Base-by-base conservation (phyloP, 352 stramenopile species). In the Albugo candida region DNA sequence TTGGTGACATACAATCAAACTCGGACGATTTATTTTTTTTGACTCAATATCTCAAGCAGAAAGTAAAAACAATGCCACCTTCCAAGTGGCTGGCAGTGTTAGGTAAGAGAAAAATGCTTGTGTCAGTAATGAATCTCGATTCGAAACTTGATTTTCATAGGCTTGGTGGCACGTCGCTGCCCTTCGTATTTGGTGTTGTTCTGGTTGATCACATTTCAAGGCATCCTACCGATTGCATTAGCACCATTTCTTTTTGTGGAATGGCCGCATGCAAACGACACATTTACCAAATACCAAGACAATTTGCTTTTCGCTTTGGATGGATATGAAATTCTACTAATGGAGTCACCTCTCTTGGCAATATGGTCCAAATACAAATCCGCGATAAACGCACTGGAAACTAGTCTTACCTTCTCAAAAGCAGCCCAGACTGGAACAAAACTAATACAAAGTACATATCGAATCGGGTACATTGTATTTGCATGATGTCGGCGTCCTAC, bases 341-440 rank as follows among this genome's bases (percentile, higher is more conserved):
- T 80, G 12, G 72, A 59, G n/a, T 86, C 77, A 2, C 70, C 73
- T 18, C 54, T 86, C 12, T 41, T 77, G 21, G 63, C 58, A 18
- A 70, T 91, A 36, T 87, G 74, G 77, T 53, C 66, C 45, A 91
- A 91, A 49, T 37, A 79, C 8, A 81, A 83, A 48, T 63, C 64
- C 0, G 66, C 59, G 11, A 61, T 84, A 35, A 81, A 84, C 45
- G 83, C 69, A 39, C 52, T 91, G 13, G 72, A 87, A 54, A 66
- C 63, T 10, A 73, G 66, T 20, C 60, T 82, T 35, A 69, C 63
- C 13, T 62, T 86, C 34, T 66, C 70, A 0, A 77, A 70, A 38
- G 70, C 64, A 12, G 52, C 83, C 43, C 53, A 54, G 11, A 86
- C 74, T 0, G 67, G 71, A 27, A 67, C 65, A 16, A 63, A 81